Evolutionary conservation across 2,329 filamentous ascomycete species (phyloP), one percentile per base, ranked within the genome.

Genomic region (Podosphaera fusca): DNA sequence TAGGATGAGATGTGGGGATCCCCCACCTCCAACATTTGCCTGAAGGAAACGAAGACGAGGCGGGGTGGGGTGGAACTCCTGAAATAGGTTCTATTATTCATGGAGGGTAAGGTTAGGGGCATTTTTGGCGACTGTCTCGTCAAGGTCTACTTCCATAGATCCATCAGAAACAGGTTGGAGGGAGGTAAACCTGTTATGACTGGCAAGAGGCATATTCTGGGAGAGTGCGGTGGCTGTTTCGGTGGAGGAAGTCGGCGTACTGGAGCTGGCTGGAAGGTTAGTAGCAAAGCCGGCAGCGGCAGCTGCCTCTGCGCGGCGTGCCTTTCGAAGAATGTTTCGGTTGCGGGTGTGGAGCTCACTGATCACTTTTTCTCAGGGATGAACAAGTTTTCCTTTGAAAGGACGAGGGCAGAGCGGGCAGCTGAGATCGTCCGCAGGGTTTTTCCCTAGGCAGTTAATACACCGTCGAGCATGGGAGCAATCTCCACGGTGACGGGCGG

Each of bases 91-190:
- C 30, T 29, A 51, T 51, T 49, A 30, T 21, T 49, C 45, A 12
- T 49, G 45, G n/a, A 30, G 29, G 29, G 49, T 51, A 51, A n/a
- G n/a, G 49, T 51, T 51, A 30, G 49, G 12, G 49, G 49, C 12
- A 34, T 51, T 51, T 2, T 51, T 51, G 30, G 49, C 12, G 49
- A 51, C 49, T 51, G n/a, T n/a, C 21, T 51, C 29, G 21, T 33
- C 49, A 29, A 51, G 49, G 49, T 51, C 49, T 51, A 51, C 49
- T 51, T 51, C 49, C 49, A 51, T 51, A 30, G 49, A 51, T 34
- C 45, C 45, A 49, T 21, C 45, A 21, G 29, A 12, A 49, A 30
- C 8, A 49, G 45, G 29, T 21, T 21, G n/a, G 29, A 49, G 45
- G 29, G 45, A 12, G 29, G 45, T 49, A 30, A 49, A 49, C 45